A percentile compares a stretch with the other conserved stretches of the same genome.
These are phyloP conservation scores for Dorcoceras hygrometricum DNA, from an alignment of 257 asterid genomes.

Conservation along the genomic window DNA sequence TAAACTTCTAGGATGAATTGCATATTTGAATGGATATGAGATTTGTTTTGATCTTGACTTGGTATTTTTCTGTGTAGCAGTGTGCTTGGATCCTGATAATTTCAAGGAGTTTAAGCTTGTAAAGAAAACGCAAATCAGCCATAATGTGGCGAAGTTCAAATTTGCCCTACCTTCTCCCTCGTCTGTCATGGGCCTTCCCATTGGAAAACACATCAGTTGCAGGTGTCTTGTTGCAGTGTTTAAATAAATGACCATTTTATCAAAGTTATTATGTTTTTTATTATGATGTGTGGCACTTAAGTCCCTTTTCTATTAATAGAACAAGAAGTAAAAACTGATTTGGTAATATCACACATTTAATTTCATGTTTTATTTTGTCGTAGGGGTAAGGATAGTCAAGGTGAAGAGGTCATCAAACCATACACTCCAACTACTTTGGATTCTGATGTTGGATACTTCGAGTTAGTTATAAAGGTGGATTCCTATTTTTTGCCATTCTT, in stretches of 20 bases:
- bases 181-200: conserved; percentile 92
- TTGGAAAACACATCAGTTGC: conserved; percentile 99
- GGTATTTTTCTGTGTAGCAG: conserved; percentile 37
- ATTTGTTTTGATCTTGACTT: background rate
- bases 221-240: conserved; percentile 40
- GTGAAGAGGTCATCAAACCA: conserved; percentile 95
- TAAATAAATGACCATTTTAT: conserved; percentile 8
- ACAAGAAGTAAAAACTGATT: conserved; percentile 10
- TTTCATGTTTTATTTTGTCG: conserved; percentile 17
- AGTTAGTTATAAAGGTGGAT: conserved; percentile 86
- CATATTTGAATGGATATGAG: conserved; percentile 12
- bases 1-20: conserved; percentile 4
- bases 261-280: background rate
- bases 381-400: conserved; percentile 95
- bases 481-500: background rate
- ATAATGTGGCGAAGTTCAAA: conserved; percentile 90
- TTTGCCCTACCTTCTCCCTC: conserved; percentile 87
- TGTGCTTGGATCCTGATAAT: conserved; percentile 75
- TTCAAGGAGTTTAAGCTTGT: conserved; percentile 90
- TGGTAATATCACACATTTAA: background rate
- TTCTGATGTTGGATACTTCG: conserved; percentile 90
- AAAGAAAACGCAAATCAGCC: conserved; percentile 79
- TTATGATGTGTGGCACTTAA: background rate
- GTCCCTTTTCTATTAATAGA: background rate
- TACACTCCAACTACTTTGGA: conserved; percentile 98